phyloP scores from a whole-genome alignment of 1,284 basidiomycete species.

The Sporisorium sorghi region DNA sequence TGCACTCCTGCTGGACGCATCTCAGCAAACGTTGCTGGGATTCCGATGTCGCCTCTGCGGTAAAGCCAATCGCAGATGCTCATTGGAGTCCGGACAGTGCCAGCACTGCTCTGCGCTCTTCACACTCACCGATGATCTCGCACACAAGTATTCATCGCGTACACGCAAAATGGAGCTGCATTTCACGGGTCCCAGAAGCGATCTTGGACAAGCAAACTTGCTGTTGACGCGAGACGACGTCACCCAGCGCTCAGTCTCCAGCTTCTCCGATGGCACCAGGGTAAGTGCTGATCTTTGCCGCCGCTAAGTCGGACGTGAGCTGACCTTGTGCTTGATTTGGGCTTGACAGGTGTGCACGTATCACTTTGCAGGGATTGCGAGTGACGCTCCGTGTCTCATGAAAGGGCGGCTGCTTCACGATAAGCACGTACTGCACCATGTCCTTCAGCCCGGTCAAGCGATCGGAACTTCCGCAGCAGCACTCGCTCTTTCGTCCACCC shows the following conservation, averaged over 20 bases:
- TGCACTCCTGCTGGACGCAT: not conserved
- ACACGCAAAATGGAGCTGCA: conserved; percentile 23
- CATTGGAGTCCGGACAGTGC: conserved; percentile 7
- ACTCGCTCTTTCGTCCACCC: conserved; percentile 8
- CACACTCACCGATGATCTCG: not conserved
- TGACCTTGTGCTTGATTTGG: not conserved
- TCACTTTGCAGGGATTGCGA: not conserved
- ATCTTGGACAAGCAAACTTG: conserved; percentile 33
- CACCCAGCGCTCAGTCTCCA: conserved; percentile 10
- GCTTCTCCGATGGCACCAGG: conserved; percentile 25
- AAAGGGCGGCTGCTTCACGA: not conserved
- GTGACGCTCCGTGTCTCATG: not conserved
- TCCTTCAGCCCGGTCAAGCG: conserved; percentile 1
- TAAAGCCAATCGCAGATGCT: conserved; percentile 22
- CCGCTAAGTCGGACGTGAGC: not conserved
- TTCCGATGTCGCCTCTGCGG: conserved; percentile 31
- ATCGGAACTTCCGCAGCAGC: not conserved
- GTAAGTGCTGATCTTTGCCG: conserved; percentile 2
- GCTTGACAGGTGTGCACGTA: conserved; percentile 26
- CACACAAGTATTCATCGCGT: not conserved
- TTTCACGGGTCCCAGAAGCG: conserved; percentile 24
- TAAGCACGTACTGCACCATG: conserved; percentile 15
- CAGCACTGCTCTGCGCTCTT: conserved; percentile 19
- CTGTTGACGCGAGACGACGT: conserved; percentile 14
- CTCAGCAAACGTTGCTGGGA: conserved; percentile 18